A percentile compares a stretch with the other conserved stretches of the same genome.
Evolutionary conservation across 2,329 filamentous ascomycete species (phyloP).

Genomic region (Penicillium sp.): DNA sequence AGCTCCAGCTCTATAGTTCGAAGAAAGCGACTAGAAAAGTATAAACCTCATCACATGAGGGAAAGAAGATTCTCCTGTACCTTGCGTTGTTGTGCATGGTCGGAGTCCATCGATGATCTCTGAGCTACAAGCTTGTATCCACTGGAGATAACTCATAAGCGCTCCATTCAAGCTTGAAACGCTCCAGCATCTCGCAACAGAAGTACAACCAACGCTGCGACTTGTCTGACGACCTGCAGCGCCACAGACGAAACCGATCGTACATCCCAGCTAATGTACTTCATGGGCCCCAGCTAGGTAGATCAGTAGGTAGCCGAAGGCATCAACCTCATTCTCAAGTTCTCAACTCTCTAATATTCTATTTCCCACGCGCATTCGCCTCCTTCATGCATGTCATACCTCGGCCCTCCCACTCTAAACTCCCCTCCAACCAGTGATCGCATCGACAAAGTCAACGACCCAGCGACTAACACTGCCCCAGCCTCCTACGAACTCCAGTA

Average conservation of each 20-base stretch:
- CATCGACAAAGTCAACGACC: background rate
- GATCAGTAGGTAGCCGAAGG: background rate
- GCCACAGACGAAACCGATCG: constrained; percentile 1
- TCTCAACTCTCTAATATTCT: background rate
- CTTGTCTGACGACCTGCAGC: constrained; percentile 9
- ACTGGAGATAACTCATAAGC: background rate
- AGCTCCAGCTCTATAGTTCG: background rate
- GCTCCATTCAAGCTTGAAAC: background rate
- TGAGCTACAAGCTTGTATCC: background rate
- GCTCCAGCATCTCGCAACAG: constrained; percentile 5
- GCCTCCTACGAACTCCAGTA: background rate
- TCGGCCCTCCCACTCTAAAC: constrained; percentile 1
- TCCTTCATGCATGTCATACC: constrained; percentile 26
- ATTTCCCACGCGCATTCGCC: background rate
- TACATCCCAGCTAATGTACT: background rate
- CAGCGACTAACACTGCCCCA: constrained; percentile 3
- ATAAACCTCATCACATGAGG: background rate
- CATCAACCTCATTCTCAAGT: background rate
- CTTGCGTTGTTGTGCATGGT: background rate
- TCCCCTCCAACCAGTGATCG: background rate
- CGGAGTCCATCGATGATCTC: background rate
- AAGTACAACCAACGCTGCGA: constrained; percentile 7
- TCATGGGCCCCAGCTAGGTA: background rate
- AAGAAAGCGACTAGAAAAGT: background rate
- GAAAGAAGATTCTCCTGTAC: background rate